Base-by-base conservation (phyloP, 306 rosid species). In the Dryas octopetala region DNA sequence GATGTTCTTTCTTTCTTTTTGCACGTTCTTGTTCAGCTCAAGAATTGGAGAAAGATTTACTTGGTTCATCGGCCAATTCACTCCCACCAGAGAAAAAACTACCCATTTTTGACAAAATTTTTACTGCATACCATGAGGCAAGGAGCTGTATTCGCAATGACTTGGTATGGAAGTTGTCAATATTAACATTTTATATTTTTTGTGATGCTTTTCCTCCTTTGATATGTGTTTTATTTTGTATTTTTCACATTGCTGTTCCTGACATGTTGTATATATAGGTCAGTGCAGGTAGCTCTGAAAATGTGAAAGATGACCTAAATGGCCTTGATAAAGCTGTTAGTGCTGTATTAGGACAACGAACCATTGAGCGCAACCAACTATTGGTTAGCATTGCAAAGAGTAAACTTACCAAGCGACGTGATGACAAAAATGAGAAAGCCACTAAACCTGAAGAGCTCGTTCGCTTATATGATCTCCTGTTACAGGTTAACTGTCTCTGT, bases 371-470 rank as follows among this genome's bases (percentile, higher is more conserved):
- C 77, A 92, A 95, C 83, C 93, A 85, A 76, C 80, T 95, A 74
- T 79, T 95, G 88, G 97, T 95, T 73, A 89, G 85, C 80, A 85
- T 89, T 79, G 97, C 97, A 19, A 95, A 90, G 78, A 85, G 97
- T 79, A 92, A 95, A 87, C 96, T 95, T 61, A 77, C 87, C 46
- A 89, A 79, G 83, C 97, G 85, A n/a, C 89, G 83, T 41, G 93
- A 86, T 64, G 98, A 90, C 63, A 95, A 92, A 88, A 92, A 88
- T 51, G 99, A 95, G 82, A 95, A 89, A 92, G 89, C 85, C 73
- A 95, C 97, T 48, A 95, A 89, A 83, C 99, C 99, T n/a, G 99
- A 95, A 87, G 99, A 95, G 83, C 99, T 95, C 68, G 99, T 95
- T 79, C 97, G 97, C 76, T 78, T 95, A 16, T 92, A 85, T 71